Base-by-base conservation (phyloP, 2,329 filamentous ascomycete species). In the Phaeophleospora eucalypticola region DNA sequence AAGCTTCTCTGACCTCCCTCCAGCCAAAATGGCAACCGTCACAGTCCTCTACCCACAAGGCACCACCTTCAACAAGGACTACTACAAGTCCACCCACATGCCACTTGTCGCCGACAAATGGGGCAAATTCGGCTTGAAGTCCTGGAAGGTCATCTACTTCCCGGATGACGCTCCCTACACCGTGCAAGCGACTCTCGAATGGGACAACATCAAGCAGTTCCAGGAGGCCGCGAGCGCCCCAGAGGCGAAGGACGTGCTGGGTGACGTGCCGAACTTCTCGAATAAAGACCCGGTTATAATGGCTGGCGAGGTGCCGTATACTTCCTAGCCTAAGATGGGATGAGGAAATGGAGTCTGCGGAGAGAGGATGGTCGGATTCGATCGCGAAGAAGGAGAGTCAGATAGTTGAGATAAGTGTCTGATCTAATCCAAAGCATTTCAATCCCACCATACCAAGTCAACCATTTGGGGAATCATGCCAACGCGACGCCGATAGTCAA, bases 41-140 rank as follows among this genome's bases (percentile, higher is more conserved):
- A 62, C 59, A 40, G 63, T 67, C 53, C 48, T 66, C 56, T 67
- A 68, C 58, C 63, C 64, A 15, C 49, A 63, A 41, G 65, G 64
- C 34, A 56, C 58, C 45, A 63, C 60, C 19, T 68, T 69, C 62
- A 56, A 69, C 54, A 65, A 68, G 56, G 62, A 65, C 51, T 68
- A 69, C 59, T 68, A 69, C 61, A 58, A 66, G 46, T 51, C 50
- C 37, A 63, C 61, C 12, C 66, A 69, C 60, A 68, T 68, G 66
- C 66, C 65, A 1, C 49, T 69, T 37, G 67, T 65, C 7, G 45
- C 57, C 40, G 48, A 63, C 43, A 53, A 61, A 21, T 67, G 66
- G 61, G 49, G 36, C 36, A 51, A 48, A 3, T 52, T 52, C 46
- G 66, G 65, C 37, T 49, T 68, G 36, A 66, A 60, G 46, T 53